Evolutionary conservation across 208 protist species (phyloP).

Genomic region (Acanthamoeba quina): DNA sequence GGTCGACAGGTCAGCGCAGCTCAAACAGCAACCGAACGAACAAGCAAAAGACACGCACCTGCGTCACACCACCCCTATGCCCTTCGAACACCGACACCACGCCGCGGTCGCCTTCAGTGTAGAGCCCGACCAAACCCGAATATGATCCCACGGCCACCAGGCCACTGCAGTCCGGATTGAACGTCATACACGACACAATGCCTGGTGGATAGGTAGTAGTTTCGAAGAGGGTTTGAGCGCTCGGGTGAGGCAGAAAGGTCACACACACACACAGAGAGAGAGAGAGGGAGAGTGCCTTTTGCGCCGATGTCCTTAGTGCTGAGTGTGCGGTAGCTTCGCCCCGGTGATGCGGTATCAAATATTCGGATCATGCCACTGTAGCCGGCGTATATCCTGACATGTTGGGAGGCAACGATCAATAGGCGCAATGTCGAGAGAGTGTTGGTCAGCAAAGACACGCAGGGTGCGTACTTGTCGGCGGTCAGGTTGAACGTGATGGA

Average conservation of each 20-base stretch:
- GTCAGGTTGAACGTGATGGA: conserved; percentile 52
- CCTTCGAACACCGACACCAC: conserved; percentile 44
- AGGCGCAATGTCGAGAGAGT: background rate
- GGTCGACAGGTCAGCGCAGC: background rate
- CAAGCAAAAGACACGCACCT: background rate
- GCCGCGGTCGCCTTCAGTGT: background rate
- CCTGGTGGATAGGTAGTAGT: background rate
- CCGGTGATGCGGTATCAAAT: conserved; percentile 40
- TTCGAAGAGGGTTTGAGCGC: background rate
- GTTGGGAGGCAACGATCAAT: background rate
- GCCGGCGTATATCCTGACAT: conserved; percentile 50
- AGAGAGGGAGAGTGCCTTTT: background rate
- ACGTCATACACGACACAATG: conserved; percentile 36
- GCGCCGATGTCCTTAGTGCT: conserved; percentile 16
- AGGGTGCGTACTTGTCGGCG: conserved; percentile 12
- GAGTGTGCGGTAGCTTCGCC: conserved; percentile 6
- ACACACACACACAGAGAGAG: background rate
- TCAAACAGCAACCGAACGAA: too few species aligned
- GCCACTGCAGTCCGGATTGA: conserved; percentile 39
- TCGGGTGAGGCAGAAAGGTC: background rate
- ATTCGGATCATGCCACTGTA: conserved; percentile 18
- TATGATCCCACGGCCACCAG: conserved; percentile 39
- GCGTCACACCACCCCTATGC: conserved; percentile 47
- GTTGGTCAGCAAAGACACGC: background rate
- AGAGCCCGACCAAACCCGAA: background rate